Evolutionary conservation across 2,329 filamentous ascomycete genomes (phyloP).

Genomic region (Colletotrichum higginsianum): DNA sequence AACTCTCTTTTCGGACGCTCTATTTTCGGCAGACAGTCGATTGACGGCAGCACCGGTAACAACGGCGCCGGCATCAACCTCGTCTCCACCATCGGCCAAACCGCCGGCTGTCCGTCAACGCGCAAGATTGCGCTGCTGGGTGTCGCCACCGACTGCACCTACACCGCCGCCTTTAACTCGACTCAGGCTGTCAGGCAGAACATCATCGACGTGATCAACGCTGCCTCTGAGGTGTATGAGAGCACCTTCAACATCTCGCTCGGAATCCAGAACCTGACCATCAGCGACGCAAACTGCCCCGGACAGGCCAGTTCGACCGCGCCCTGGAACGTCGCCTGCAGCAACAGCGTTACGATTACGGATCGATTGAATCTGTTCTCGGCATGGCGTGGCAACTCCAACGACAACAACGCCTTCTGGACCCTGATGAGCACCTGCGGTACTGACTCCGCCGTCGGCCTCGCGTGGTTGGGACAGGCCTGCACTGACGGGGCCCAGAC

Average conservation of each 20-base stretch:
- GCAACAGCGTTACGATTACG: conserved; percentile 74
- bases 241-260: conserved; percentile 94
- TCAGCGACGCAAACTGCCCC: conserved; percentile 83
- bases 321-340: conserved; percentile 89
- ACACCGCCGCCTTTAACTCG: conserved; percentile 80
- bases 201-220: conserved; percentile 87
- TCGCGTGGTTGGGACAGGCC: conserved; percentile 93
- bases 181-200: conserved; percentile 77
- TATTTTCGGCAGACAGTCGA: conserved; percentile 79
- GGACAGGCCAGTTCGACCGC: conserved; percentile 75
- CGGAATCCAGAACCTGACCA: conserved; percentile 87
- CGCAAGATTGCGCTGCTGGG: conserved; percentile 93
- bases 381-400: conserved; percentile 83
- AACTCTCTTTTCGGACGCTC: conserved; percentile 79
- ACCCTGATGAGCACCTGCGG: conserved; percentile 87
- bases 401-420: conserved; percentile 93
- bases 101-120: conserved; percentile 88
- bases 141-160: conserved; percentile 93
- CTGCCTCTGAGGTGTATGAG: conserved; percentile 90
- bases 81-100: conserved; percentile 82
- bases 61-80: conserved; percentile 88
- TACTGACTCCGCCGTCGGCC: conserved; percentile 87
- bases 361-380: conserved; percentile 91
- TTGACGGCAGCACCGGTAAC: conserved; percentile 78
- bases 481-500: conserved; percentile 76